These are phyloP conservation scores for Stramenopiles sp. DNA, from an alignment of 352 stramenopile species.

Conservation along the genomic window DNA sequence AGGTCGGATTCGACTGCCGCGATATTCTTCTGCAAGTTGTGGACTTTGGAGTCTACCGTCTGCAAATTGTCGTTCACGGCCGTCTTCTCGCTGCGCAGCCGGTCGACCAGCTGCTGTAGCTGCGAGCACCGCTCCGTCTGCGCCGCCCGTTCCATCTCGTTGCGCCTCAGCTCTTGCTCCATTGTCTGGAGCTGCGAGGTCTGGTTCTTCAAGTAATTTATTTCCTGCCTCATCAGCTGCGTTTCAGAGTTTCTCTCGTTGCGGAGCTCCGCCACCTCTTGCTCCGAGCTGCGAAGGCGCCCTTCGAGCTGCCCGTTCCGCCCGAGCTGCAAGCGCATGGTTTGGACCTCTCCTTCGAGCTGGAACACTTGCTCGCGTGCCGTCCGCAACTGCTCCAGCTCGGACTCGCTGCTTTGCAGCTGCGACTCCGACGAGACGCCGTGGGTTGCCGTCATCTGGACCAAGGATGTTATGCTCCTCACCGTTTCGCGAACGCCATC, in stretches of 20 bases:
- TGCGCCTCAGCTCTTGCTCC: neutral
- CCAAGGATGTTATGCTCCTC: neutral
- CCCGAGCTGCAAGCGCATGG: neutral
- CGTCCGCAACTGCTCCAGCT: neutral
- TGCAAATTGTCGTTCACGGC: neutral
- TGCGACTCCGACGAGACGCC: neutral
- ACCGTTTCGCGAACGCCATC: neutral
- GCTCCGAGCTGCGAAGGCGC: neutral
- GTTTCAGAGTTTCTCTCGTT: neutral
- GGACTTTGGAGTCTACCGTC: neutral
- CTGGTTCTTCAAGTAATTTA: neutral
- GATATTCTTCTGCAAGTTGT: neutral
- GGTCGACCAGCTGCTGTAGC: neutral
- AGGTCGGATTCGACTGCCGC: neutral
- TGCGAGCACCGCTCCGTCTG: neutral
- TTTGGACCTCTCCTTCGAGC: neutral
- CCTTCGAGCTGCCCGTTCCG: neutral
- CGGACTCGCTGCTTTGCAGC: neutral
- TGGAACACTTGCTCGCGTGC: neutral
- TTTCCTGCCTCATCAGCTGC: neutral
- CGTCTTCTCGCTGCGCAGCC: neutral
- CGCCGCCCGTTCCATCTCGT: neutral
- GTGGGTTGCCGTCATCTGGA: neutral
- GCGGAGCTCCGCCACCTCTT: neutral
- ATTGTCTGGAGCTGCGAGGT: neutral